Evolutionary conservation across 495 filamentous ascomycete genomes (phyloP), one percentile per base, ranked within the genome.

Genomic region (Lasiosphaeris hirsuta): DNA sequence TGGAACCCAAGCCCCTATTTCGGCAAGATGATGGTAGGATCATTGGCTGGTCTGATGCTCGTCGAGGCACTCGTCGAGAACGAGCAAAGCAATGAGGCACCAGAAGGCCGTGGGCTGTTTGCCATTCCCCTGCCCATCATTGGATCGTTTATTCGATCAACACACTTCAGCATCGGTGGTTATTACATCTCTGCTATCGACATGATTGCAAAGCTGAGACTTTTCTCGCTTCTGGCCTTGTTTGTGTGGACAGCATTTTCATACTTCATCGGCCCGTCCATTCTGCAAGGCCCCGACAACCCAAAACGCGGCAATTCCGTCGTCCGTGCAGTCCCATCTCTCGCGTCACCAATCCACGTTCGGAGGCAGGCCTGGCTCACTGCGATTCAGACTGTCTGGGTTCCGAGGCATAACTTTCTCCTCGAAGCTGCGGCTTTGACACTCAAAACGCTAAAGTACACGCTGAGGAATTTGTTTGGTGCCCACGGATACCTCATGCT

Each of bases 291-390:
- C 54, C 63, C 72, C 34, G 60, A 73, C 23, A 70, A 78, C 54
- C 50, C 62, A 5, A 63, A 71, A 48, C 63, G 63, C 33, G 57
- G 50, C 18, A 50, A 63, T 43, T 62, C 76, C 19, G 76, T 66
- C 42, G 71, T 78, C 47, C 71, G 71, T 60, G 81, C 78, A 36
- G 83, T 76, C 50, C 88, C 87, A 1, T 90, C 89, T 3, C 76
- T 89, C 11, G 87, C 89, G 11, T 92, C 91, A 2, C 85, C 93
- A 7, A 86, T 93, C 49, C 88, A 93, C 59, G 90, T 95, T 50
- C 86, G 92, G 49, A 83, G 87, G 57, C 89, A 90, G 65, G 93
- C 93, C 33, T 97, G 93, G 92, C 84, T 96, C 48, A 97, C 93
- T 2, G 92, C 93, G 4, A 86, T 97, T 58, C 93, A 97, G 73